These are phyloP conservation scores for Closterium sp. DNA, from an alignment of 139 green algal species.

Conservation along the genomic window DNA sequence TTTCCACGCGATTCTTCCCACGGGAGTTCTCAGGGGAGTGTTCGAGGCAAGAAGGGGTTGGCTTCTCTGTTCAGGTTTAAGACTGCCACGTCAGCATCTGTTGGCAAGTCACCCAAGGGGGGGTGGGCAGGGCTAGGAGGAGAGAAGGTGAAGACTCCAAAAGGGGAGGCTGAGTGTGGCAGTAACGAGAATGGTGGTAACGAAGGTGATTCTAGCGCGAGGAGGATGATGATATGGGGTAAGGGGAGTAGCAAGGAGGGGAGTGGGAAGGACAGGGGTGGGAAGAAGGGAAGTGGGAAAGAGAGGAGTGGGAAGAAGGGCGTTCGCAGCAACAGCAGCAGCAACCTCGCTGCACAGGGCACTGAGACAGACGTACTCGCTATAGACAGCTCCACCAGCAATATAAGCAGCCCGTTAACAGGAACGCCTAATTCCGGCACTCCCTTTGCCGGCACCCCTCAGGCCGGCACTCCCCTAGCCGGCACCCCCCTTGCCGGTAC, in stretches of 20 bases:
- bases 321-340: neutral
- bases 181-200: neutral
- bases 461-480: too few relatives aligned
- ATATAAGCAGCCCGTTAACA: neutral
- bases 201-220: neutral
- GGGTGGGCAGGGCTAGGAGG: neutral
- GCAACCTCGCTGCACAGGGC: neutral
- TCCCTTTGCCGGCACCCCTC: neutral
- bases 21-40: neutral
- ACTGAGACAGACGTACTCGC: neutral
- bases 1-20: neutral
- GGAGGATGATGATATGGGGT: neutral
- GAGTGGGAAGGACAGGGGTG: neutral
- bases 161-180: neutral
- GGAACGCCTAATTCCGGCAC: neutral
- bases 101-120: neutral
- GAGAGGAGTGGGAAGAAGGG: neutral
- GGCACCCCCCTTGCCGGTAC: neutral
- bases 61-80: neutral
- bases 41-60: neutral
- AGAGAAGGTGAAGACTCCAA: neutral
- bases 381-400: neutral
- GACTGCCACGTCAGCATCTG: neutral
- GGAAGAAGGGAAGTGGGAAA: neutral
- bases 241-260: neutral